phyloP scores from a whole-genome alignment of 371 early-diverging fungal species.

The Mucor circinelloides region DNA sequence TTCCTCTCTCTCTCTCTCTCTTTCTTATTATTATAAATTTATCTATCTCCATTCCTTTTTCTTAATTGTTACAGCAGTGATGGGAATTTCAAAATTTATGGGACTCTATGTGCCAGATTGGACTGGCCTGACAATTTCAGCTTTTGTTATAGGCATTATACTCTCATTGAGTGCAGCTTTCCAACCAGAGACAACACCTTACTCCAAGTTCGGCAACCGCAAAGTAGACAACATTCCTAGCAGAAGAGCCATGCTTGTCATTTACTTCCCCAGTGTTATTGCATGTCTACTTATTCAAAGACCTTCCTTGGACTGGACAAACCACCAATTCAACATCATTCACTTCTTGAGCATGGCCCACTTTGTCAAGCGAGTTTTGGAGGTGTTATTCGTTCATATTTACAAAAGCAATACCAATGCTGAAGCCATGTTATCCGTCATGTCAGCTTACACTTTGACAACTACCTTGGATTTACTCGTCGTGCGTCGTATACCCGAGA shows the following conservation, averaged over 20 bases:
- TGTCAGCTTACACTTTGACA: constrained; percentile 6
- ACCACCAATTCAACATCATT: constrained; percentile 13
- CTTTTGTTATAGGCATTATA: constrained; percentile 7
- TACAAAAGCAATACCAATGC: constrained; percentile 20
- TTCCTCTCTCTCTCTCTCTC: background rate
- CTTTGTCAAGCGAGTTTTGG: constrained; percentile 28
- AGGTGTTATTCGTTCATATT: constrained; percentile 20
- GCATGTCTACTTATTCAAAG: constrained; percentile 5
- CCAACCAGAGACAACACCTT: constrained; percentile 15
- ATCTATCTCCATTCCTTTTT: background rate
- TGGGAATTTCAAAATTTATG: background rate
- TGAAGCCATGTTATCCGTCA: constrained; percentile 1
- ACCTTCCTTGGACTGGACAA: background rate
- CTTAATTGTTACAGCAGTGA: background rate
- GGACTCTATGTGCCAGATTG: constrained; percentile 24
- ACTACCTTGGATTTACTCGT: constrained; percentile 17
- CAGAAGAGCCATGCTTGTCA: constrained; percentile 23
- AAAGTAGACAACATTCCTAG: constrained; percentile 20
- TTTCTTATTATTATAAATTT: background rate
- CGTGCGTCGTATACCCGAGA: background rate
- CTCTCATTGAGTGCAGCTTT: constrained; percentile 15
- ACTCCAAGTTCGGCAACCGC: constrained; percentile 32
- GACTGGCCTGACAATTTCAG: constrained; percentile 7
- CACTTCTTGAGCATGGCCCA: constrained; percentile 18
- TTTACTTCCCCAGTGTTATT: constrained; percentile 26